Evolutionary conservation across 352 stramenopile species (phyloP), one percentile per base, ranked within the genome.

Genomic region (Pythium sp.): DNA sequence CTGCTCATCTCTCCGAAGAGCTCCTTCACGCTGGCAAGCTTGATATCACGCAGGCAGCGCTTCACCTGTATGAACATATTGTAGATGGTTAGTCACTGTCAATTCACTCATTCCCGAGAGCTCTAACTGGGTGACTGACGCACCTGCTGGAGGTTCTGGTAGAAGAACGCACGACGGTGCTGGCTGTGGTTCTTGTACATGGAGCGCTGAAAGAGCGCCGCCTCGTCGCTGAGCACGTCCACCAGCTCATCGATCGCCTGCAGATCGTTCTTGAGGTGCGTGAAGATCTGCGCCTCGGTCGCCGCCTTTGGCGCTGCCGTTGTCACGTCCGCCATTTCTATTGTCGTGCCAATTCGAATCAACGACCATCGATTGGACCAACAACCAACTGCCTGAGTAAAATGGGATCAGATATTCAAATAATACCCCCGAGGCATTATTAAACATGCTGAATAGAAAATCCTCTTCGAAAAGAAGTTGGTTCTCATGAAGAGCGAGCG

Each of bases 131-230:
- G 18, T 51, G 43, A 11, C 43, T 11, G 43, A 66, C 59, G 36
- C 3, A 87, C 80, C 51, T 91, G 73, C 70, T 94, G 81, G 41
- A 95, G 74, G 63, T 93, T 83, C 72, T 91, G 80, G 68, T 82
- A 96, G 72, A 92, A 96, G 43, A 84, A 85, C 8, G 86, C 82
- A 24, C 88, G 86, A 3, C 88, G 86, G 64, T 96, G 88, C 72
- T 96, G 88, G 72, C 84, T 96, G 59, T 92, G 83, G 68, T 96
- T 96, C 69, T 94, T 96, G 79, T 96, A 96, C 81, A 96, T 92
- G 18, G 65, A 80, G 32, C 84, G 84, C 68, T 90, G 86, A 63
- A 94, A 93, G 12, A 95, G 69, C 43, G 66, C 58, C 3, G 83
- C 72, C 54, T 95, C 88, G 47, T 91, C 76, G 36, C 68, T 69